Conservation (phyloP, 768 basidiomycete species). For the Panellus pusillus region DNA sequence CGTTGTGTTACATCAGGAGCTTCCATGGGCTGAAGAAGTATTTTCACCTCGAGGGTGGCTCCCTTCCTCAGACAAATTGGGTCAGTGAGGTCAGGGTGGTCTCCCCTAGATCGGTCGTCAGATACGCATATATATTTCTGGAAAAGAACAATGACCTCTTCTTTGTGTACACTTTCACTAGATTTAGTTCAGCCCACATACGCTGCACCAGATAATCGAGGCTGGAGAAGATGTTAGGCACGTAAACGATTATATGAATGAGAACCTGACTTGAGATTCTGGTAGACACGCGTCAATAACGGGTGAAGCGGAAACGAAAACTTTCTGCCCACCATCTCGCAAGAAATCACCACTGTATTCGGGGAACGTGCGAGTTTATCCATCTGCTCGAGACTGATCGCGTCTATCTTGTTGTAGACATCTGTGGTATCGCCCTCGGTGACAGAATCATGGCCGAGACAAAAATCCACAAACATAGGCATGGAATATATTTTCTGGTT, state of each 20-base stretch:
- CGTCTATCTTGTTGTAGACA: constrained; percentile 97
- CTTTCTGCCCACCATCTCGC: constrained; percentile 59
- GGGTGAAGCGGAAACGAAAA: background rate
- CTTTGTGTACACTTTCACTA: constrained; percentile 95
- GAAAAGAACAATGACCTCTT: constrained; percentile 49
- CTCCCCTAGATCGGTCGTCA: constrained; percentile 44
- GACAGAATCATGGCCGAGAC: background rate
- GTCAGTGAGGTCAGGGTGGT: constrained; percentile 86
- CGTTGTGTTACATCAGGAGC: background rate
- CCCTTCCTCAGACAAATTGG: constrained; percentile 90
- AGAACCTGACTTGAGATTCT: constrained; percentile 69
- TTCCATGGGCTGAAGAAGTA: background rate
- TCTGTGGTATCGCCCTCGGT: constrained; percentile 41
- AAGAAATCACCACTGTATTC: constrained; percentile 91
- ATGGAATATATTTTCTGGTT: constrained; percentile 93
- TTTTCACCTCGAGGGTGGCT: constrained; percentile 82
- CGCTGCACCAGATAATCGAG: constrained; percentile 72
- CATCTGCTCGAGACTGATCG: constrained; percentile 79
- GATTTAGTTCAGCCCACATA: constrained; percentile 76
- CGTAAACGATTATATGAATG: background rate
- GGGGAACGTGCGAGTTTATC: constrained; percentile 82
- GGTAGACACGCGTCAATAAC: background rate
- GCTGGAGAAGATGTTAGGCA: constrained; percentile 34
- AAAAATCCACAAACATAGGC: constrained; percentile 62
- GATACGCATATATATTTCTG: background rate